A percentile compares a stretch with the other conserved stretches of the same genome.
These are phyloP conservation scores for Podosphaera fusca DNA, from an alignment of 2,329 filamentous ascomycete genomes.

Conservation along the genomic window DNA sequence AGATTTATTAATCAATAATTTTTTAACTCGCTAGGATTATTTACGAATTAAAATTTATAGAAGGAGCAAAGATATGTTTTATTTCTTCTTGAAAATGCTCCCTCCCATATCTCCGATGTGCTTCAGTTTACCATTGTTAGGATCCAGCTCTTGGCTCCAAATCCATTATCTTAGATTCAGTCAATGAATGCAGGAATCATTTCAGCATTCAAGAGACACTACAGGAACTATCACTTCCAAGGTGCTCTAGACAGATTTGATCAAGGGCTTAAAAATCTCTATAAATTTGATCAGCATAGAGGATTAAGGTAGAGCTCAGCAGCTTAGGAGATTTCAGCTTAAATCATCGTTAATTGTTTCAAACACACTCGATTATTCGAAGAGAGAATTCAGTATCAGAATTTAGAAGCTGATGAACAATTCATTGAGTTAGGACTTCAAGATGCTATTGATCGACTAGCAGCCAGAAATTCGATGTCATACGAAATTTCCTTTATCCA, in stretches of 20 bases:
- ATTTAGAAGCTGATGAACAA: conserved; percentile 21
- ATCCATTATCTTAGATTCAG: background rate
- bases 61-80: background rate
- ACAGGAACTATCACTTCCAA: background rate
- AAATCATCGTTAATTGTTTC: background rate
- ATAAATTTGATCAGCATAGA: background rate
- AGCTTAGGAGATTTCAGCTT: background rate
- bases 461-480: background rate
- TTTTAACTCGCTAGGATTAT: background rate
- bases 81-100: background rate
- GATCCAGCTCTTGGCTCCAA: background rate
- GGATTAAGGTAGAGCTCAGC: background rate
- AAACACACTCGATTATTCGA: background rate
- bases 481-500: background rate
- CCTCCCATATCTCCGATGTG: background rate
- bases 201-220: background rate
- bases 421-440: background rate
- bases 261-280: background rate
- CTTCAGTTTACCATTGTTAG: background rate
- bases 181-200: background rate
- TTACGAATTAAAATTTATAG: background rate
- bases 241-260: background rate
- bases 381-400: conserved; percentile 17
- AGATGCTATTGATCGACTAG: background rate
- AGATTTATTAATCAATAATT: background rate